Conservation (phyloP, 2,329 filamentous ascomycete genomes). For the Talaromyces sp. region DNA sequence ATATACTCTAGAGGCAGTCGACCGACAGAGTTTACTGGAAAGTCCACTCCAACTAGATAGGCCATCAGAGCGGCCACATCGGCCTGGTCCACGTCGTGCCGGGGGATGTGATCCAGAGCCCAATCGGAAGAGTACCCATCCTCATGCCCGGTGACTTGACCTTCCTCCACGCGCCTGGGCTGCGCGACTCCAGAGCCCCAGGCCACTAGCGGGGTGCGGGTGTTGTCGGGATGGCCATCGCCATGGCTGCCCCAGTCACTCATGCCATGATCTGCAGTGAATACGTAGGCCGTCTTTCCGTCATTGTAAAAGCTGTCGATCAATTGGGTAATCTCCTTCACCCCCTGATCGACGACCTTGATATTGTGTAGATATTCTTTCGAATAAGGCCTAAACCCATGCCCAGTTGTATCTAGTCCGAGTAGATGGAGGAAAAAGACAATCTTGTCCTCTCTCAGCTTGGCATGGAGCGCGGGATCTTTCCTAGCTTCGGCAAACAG, state of each 20-base stretch:
- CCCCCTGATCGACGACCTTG: constrained; percentile 85
- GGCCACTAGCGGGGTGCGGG: constrained; percentile 81
- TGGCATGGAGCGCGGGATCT: constrained; percentile 68
- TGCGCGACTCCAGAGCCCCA: constrained; percentile 90
- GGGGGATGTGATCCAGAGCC: constrained; percentile 71
- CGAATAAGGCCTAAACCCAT: constrained; percentile 83
- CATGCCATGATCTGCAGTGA: constrained; percentile 98
- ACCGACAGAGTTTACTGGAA: constrained; percentile 93
- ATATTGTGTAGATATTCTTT: constrained; percentile 94
- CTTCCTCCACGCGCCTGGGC: constrained; percentile 55
- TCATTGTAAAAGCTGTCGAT: constrained; percentile 82
- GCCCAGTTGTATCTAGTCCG: constrained; percentile 85
- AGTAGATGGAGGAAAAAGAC: constrained; percentile 95
- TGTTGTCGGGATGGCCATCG: constrained; percentile 95
- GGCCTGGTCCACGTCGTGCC: constrained; percentile 89
- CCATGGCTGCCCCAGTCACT: constrained; percentile 99
- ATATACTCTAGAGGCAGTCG: constrained; percentile 83
- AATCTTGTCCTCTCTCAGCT: constrained; percentile 73
- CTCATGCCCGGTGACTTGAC: constrained; percentile 73
- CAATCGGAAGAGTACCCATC: constrained; percentile 83
- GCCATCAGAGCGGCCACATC: constrained; percentile 95
- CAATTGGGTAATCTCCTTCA: constrained; percentile 74
- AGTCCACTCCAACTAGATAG: constrained; percentile 80
- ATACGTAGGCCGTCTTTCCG: constrained; percentile 85
- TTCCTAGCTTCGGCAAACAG: constrained; percentile 75